These are phyloP conservation scores for Ogataea parapolymorpha DNA, from an alignment of 805 yeast species.

Conservation along the genomic window DNA sequence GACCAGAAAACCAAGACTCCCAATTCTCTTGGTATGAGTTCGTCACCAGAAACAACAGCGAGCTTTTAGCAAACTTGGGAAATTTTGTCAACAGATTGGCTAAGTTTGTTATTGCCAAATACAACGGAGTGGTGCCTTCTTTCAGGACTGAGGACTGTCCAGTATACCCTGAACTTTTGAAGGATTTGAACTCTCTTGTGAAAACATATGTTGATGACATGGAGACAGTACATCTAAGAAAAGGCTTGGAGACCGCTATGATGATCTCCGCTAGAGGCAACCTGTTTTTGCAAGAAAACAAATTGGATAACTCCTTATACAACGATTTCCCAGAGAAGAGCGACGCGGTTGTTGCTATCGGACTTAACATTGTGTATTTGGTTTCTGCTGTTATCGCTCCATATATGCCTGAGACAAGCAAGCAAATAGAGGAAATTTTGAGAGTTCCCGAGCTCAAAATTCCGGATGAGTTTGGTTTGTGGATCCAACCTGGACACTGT, in stretches of 20 bases:
- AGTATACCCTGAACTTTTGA: constrained; percentile 42
- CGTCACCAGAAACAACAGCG: constrained; percentile 89
- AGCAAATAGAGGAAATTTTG: constrained; percentile 69
- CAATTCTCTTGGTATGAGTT: constrained; percentile 98
- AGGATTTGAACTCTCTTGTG: constrained; percentile 63
- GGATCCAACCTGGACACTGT: constrained; percentile 75
- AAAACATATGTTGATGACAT: constrained; percentile 61
- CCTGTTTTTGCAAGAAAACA: constrained; percentile 92
- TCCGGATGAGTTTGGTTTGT: constrained; percentile 68
- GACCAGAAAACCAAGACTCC: constrained; percentile 96
- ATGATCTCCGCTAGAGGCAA: constrained; percentile 89
- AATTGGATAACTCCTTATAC: constrained; percentile 84
- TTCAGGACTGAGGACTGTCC: constrained; percentile 49
- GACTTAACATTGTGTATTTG: constrained; percentile 81
- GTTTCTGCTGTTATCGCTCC: constrained; percentile 83
- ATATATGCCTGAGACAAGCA: constrained; percentile 82
- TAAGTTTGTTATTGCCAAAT: constrained; percentile 86
- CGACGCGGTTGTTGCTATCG: constrained; percentile 91
- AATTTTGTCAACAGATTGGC: constrained; percentile 93
- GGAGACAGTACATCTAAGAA: constrained; percentile 79
- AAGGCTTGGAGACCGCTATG: constrained; percentile 91
- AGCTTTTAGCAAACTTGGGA: constrained; percentile 92
- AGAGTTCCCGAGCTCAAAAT: constrained; percentile 78
- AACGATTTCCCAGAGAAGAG: constrained; percentile 72
- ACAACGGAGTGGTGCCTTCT: constrained; percentile 83